phyloP scores from a whole-genome alignment of 495 filamentous ascomycete genomes.

The Physcia stellaris region DNA sequence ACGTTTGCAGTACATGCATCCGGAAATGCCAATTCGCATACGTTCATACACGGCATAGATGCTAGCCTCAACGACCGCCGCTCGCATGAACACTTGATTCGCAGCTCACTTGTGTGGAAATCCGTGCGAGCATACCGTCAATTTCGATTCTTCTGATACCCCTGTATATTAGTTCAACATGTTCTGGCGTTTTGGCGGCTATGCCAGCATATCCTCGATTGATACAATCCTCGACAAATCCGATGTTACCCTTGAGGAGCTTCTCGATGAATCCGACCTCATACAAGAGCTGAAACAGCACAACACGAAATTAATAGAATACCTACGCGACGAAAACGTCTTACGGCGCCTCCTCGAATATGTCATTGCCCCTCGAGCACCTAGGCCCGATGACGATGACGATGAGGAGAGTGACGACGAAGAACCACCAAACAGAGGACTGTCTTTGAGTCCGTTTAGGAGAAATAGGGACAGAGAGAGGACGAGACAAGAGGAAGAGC shows the following conservation, averaged over 20 bases:
- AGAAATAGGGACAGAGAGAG: constrained; percentile 20
- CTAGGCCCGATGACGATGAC: constrained; percentile 50
- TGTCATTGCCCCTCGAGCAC: constrained; percentile 64
- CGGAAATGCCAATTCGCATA: too few species aligned
- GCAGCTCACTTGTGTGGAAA: too few species aligned
- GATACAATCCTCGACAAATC: constrained; percentile 93
- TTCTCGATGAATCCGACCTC: constrained; percentile 88
- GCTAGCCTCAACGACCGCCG: too few species aligned
- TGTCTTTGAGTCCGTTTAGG: constrained; percentile 16
- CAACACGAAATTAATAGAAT: constrained; percentile 96
- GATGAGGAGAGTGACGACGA: constrained; percentile 40
- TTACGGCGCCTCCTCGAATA: constrained; percentile 82
- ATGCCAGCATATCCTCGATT: constrained; percentile 91
- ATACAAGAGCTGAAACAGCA: constrained; percentile 97
- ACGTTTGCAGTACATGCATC: too few species aligned
- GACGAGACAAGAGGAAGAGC: constrained; percentile 28
- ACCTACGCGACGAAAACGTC: constrained; percentile 73
- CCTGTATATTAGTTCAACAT: constrained; percentile 48
- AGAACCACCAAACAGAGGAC: constrained; percentile 11
- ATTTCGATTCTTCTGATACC: constrained; percentile 1
- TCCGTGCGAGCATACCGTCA: too few species aligned
- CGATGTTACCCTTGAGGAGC: constrained; percentile 85
- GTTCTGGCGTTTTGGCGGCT: constrained; percentile 98
- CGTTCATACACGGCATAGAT: too few species aligned
- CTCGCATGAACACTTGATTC: background rate